A percentile compares a stretch with the other conserved stretches of the same genome.
Evolutionary conservation across 2,329 filamentous ascomycete genomes (phyloP).

Genomic region (Hortaea sp.): DNA sequence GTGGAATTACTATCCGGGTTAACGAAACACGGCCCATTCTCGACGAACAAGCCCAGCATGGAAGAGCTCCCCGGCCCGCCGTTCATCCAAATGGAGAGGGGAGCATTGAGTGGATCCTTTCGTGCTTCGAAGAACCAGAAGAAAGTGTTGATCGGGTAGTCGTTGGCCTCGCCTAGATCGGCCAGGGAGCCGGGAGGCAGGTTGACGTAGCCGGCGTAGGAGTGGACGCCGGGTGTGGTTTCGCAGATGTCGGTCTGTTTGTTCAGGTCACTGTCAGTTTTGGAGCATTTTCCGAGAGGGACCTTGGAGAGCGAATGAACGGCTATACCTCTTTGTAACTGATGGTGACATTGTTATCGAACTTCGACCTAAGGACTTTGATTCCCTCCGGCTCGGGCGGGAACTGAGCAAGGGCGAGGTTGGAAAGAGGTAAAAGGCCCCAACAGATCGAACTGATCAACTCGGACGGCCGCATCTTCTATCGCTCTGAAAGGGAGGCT

Average conservation of each 20-base stretch:
- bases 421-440: neutral
- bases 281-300: too few species aligned
- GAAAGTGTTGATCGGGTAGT: conserved; percentile 43
- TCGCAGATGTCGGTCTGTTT: conserved; percentile 39
- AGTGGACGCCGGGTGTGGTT: conserved; percentile 45
- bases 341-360: conserved; percentile 8
- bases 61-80: conserved; percentile 48
- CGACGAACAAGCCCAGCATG: conserved; percentile 38
- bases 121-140: conserved; percentile 54
- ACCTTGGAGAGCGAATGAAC: neutral
- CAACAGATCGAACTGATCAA: neutral
- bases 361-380: conserved; percentile 1
- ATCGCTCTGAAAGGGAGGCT: too few species aligned
- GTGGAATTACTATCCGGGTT: conserved; percentile 43
- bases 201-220: conserved; percentile 51
- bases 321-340: conserved; percentile 8
- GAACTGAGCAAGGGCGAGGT: conserved; percentile 5
- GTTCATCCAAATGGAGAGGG: conserved; percentile 49
- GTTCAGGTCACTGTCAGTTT: neutral
- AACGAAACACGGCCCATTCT: conserved; percentile 46
- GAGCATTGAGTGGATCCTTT: conserved; percentile 43
- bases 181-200: conserved; percentile 38
- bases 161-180: conserved; percentile 29
- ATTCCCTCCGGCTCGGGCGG: conserved; percentile 6
- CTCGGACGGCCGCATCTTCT: too few species aligned